Percentiles rank a stretch among this genome's conserved stretches.
Conservation (phyloP, 176 grass and related monocot genomes). For the Paspalum vaginatum region DNA sequence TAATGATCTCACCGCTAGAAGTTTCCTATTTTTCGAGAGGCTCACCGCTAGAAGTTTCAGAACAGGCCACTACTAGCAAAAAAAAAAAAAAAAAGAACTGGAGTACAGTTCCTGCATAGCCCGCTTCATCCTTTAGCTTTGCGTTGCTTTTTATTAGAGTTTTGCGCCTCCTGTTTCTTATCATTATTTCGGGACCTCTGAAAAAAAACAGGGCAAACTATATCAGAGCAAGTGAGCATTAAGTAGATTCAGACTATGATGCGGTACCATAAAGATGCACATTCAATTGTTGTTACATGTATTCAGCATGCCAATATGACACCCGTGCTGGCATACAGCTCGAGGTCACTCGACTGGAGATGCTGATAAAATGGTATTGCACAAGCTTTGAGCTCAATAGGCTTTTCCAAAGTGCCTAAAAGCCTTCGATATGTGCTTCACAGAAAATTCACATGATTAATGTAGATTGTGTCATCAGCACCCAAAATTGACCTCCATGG, state of each 20-base stretch:
- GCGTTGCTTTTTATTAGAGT: slow-evolving; percentile 50
- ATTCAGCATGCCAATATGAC: slow-evolving; percentile 27
- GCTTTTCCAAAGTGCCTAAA: slow-evolving; percentile 11
- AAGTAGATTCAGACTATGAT: not conserved
- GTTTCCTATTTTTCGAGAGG: not conserved
- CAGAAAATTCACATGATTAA: not conserved
- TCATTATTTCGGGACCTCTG: slow-evolving; percentile 55
- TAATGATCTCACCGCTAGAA: not conserved
- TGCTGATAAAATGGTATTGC: not conserved
- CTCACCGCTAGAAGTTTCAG: not conserved
- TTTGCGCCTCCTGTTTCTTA: slow-evolving; percentile 43
- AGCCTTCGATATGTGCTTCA: not conserved
- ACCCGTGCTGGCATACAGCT: slow-evolving; percentile 19
- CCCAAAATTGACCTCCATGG: slow-evolving; percentile 19
- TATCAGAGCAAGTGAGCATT: not conserved
- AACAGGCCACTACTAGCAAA: slow-evolving; percentile 12
- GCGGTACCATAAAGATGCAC: slow-evolving; percentile 18
- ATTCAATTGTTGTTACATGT: not conserved
- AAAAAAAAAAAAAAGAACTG: slow-evolving; percentile 11
- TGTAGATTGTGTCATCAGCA: slow-evolving; percentile 27
- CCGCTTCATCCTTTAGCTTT: slow-evolving; percentile 44
- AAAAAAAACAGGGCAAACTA: slow-evolving; percentile 3
- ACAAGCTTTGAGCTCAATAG: slow-evolving; percentile 35
- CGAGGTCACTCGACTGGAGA: slow-evolving; percentile 17
- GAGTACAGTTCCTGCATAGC: not conserved